Base-by-base conservation (phyloP, 495 filamentous ascomycete species). In the Daldinia concentrica region DNA sequence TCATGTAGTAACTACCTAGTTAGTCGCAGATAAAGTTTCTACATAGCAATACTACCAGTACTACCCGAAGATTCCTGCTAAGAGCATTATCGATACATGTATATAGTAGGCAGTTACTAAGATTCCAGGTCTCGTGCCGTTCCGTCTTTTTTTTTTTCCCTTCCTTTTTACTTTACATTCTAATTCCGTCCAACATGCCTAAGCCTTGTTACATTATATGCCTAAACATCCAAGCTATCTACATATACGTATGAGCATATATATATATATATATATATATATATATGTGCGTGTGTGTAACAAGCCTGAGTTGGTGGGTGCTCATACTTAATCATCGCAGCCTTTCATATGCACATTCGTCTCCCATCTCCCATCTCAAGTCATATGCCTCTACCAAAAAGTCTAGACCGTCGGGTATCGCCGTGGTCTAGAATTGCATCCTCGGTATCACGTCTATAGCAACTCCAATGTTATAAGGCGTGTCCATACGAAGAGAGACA, bases 321-420 rank as follows among this genome's bases (percentile, higher is more conserved):
- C 6, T 15, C 12, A 58, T 51, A 32, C 26, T 54, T 52, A 34
- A 52, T 41, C 36, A 26, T 15, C 22, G 24, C 61, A 52, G 58
- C 60, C 30, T 52, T 62, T 34, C 22, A 32, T 34, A 7, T 65
- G 54, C 63, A n/a, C 6, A 43, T 43, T 61, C 26, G 12, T 17
- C 26, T 29, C 14, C 2, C 26, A 7, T 17, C 26, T 29, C 14
- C 2, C 24, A 12, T 19, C 41, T 26, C 26, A 45, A 43, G 22
- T 64, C 66, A 32, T 48, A 37, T 34, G 32, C 48, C 19, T 60
- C 39, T 62, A 29, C 32, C 5, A 7, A 8, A 19, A 36, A 58
- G 32, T 65, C 68, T 71, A 71, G 68, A 65, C 61, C 51, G 27
- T 39, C 48, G 48, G 48, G n/a, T 30, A 36, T 62, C 62, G 57